phyloP scores from a whole-genome alignment of 768 basidiomycete genomes.

The Leccinellum albellum region DNA sequence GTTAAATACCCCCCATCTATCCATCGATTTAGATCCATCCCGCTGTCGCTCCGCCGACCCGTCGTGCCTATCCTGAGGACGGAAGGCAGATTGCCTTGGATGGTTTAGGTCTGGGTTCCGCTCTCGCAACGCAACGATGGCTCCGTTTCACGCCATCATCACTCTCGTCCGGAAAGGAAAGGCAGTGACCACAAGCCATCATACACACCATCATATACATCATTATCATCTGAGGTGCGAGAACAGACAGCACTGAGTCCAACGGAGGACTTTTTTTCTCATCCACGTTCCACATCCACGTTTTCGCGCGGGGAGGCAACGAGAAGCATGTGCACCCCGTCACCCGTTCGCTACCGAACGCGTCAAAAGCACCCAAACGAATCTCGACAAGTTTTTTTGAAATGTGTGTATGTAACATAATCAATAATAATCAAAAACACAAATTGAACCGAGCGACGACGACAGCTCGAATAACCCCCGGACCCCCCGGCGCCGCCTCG shows the following conservation, averaged over 20 bases:
- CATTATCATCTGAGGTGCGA: background rate
- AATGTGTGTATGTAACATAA: background rate
- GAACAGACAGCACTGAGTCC: background rate
- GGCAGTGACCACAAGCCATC: background rate
- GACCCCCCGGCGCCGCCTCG: background rate
- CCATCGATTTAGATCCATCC: background rate
- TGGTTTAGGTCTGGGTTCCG: background rate
- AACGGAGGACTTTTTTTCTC: too few species aligned
- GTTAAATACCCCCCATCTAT: background rate
- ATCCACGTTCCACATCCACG: background rate
- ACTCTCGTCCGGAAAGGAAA: background rate
- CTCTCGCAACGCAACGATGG: background rate
- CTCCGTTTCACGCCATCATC: background rate
- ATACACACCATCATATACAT: background rate
- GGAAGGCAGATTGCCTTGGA: background rate
- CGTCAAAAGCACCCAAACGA: background rate
- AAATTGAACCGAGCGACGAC: background rate
- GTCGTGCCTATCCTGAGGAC: background rate
- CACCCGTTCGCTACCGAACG: conserved; percentile 23
- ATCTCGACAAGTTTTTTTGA: background rate
- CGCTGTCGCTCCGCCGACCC: conserved; percentile 10
- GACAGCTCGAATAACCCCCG: background rate
- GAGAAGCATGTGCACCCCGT: conserved; percentile 16
- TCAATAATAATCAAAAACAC: background rate
- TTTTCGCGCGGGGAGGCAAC: background rate